These are phyloP conservation scores for Austropuccinia psidii DNA, from an alignment of 1,284 basidiomycete species.

Conservation along the genomic window DNA sequence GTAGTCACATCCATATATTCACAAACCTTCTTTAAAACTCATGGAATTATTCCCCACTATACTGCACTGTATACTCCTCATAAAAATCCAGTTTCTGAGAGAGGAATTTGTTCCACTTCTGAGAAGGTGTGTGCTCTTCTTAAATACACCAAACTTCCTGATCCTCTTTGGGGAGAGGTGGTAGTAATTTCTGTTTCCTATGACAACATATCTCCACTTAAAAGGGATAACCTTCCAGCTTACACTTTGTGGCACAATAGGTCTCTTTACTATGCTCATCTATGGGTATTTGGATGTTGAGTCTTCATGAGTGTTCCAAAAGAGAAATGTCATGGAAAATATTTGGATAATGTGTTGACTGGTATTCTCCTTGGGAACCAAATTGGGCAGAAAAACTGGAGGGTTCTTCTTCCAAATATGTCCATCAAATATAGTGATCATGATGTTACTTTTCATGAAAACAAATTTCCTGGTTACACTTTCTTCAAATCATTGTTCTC, in stretches of 20 bases:
- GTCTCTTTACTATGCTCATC: neutral
- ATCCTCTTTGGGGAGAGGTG: conserved; percentile 47
- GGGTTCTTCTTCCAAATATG: neutral
- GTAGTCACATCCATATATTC: too few species aligned
- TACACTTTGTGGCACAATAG: neutral
- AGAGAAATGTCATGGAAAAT: neutral
- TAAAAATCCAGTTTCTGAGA: conserved; percentile 46
- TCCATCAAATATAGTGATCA: too few species aligned
- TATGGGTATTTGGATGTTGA: neutral
- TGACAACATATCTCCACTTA: conserved; percentile 41
- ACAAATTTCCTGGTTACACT: conserved; percentile 5
- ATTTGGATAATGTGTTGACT: neutral
- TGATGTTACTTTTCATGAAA: neutral
- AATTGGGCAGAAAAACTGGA: neutral
- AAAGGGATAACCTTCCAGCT: neutral
- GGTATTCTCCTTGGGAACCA: neutral
- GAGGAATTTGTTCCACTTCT: conserved; percentile 44
- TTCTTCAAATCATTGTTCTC: too few species aligned
- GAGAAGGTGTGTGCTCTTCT: conserved; percentile 44
- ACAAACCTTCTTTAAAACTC: too few species aligned
- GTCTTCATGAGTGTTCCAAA: neutral
- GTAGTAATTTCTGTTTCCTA: conserved; percentile 46
- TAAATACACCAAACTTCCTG: conserved; percentile 42
- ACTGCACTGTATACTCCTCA: conserved; percentile 45
- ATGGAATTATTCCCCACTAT: neutral